Percentiles rank a stretch among this genome's conserved stretches.
phyloP scores from a whole-genome alignment of 768 basidiomycete genomes.

The Termitomyces sp. region DNA sequence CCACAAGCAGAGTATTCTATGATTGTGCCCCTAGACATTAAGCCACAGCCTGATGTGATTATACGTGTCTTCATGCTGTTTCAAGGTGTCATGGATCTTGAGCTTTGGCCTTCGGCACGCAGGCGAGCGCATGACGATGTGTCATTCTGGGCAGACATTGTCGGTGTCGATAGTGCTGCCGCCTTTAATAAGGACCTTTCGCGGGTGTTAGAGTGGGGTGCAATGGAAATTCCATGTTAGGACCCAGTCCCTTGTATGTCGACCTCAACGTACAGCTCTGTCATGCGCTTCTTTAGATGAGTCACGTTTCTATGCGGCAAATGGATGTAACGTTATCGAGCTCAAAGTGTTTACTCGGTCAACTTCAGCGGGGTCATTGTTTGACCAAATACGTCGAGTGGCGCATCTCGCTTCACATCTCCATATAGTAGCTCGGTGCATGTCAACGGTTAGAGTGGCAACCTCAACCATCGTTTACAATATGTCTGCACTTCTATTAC shows the following conservation, averaged over 20 bases:
- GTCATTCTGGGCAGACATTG: conserved; percentile 24
- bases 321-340: not conserved
- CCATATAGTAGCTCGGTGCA: not conserved
- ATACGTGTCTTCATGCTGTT: conserved; percentile 46
- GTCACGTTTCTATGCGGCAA: not conserved
- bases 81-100: conserved; percentile 23
- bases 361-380: not conserved
- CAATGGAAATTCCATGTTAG: conserved; percentile 31
- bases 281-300: not conserved
- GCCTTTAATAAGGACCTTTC: conserved; percentile 24
- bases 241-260: not conserved
- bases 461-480: not conserved
- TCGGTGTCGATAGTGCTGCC: conserved; percentile 25
- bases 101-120: conserved; percentile 22
- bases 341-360: not conserved
- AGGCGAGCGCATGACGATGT: conserved; percentile 16
- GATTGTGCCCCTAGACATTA: conserved; percentile 31
- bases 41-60: conserved; percentile 36
- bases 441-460: not conserved
- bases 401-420: not conserved
- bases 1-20: conserved; percentile 35
- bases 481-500: not conserved
- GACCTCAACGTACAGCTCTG: not conserved
- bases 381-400: not conserved
- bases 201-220: conserved; percentile 43